These are phyloP conservation scores for Macaranga tanarius DNA, from an alignment of 441 rosid species.

Conservation along the genomic window DNA sequence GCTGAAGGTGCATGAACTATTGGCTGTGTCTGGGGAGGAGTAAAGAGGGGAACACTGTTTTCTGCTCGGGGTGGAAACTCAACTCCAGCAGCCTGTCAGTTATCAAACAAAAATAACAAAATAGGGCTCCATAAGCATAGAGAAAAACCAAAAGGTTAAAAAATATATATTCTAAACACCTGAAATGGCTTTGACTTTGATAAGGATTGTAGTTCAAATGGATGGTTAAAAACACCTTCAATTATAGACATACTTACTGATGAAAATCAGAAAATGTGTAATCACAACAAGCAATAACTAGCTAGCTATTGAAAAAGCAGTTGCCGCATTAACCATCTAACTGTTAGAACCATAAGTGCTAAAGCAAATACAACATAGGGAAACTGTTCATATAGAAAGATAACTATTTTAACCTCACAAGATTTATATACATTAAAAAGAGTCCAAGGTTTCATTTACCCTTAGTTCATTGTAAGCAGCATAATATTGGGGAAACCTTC, in stretches of 20 bases:
- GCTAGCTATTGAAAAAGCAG: not conserved
- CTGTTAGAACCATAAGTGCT: not conserved
- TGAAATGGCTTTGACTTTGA: not conserved
- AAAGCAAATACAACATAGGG: not conserved
- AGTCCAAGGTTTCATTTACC: conserved; percentile 45
- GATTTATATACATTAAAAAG: not conserved
- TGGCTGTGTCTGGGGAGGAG: conserved; percentile 97
- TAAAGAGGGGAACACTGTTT: conserved; percentile 77
- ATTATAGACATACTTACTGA: not conserved
- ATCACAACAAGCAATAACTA: not conserved
- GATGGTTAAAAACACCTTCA: not conserved
- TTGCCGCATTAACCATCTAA: not conserved
- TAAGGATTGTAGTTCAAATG: not conserved
- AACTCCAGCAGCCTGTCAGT: conserved; percentile 74
- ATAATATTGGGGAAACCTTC: conserved; percentile 81
- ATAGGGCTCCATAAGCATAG: not conserved
- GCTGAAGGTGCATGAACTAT: conserved; percentile 46
- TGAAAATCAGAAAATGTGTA: not conserved
- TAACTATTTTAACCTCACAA: not conserved
- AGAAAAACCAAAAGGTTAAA: not conserved
- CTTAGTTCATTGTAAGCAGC: conserved; percentile 85
- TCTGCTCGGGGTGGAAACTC: conserved; percentile 93
- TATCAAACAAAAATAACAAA: conserved; percentile 14
- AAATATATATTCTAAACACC: not conserved
- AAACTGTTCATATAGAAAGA: not conserved